Conservation (phyloP, 345 rosid species). For the Gynandropsis gynandra region DNA sequence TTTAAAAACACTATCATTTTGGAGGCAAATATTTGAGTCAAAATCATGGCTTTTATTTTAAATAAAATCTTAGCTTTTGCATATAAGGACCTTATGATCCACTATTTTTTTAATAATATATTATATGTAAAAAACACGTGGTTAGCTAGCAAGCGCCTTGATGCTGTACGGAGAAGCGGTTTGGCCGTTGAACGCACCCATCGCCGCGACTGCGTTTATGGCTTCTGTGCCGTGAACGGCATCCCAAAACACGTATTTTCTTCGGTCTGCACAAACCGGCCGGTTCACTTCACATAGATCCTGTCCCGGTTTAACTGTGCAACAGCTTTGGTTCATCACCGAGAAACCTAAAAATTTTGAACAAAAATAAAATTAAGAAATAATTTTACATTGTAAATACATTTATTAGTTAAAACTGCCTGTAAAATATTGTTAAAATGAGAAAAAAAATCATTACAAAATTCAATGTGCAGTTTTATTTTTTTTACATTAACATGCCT, state of each 20-base stretch:
- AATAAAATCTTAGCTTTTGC: no score
- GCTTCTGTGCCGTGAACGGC: constrained; percentile 30
- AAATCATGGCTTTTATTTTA: no score
- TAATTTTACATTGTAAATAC: background rate
- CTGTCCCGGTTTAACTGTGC: constrained; percentile 20
- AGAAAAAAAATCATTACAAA: no score
- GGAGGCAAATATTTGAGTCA: no score
- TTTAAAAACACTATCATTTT: no score
- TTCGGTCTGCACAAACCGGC: constrained; percentile 18
- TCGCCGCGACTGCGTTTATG: constrained; percentile 3
- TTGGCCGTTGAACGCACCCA: constrained; percentile 17
- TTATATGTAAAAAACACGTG: no score
- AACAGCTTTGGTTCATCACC: constrained; percentile 17
- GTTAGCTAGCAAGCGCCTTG: constrained; percentile 1
- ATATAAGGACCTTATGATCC: no score
- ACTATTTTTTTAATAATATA: no score
- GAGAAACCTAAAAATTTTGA: constrained; percentile 11
- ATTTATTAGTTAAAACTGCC: no score
- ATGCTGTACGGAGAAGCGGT: constrained; percentile 21
- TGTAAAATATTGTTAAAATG: no score
- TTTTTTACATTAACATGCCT: no score
- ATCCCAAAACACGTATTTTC: constrained; percentile 27
- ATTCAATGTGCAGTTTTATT: no score
- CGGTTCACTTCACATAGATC: constrained; percentile 20
- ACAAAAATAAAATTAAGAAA: background rate